A percentile compares a stretch with the other conserved stretches of the same genome.
Conservation (phyloP, 139 green algal species). For the Coelastrella sp. region DNA sequence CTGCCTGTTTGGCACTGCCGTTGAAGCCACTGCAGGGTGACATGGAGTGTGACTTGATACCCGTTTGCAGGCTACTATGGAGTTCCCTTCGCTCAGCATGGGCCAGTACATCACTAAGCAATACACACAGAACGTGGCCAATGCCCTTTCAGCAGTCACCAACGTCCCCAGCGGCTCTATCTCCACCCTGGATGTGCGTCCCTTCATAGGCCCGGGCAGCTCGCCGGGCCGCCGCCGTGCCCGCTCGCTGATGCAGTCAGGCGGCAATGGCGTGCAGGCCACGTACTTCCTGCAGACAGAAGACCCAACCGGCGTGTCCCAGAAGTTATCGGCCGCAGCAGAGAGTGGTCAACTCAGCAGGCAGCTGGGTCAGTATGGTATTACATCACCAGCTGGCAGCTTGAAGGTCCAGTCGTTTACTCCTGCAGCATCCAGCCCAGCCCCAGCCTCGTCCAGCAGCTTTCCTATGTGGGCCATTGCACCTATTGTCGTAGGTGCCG, state of each 20-base stretch:
- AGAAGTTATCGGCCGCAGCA: conserved; percentile 1
- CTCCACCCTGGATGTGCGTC: conserved; percentile 25
- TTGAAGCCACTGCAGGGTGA: too few relatives aligned
- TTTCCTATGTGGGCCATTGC: conserved; percentile 37
- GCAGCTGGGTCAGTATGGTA: conserved; percentile 25
- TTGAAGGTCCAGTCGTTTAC: conserved; percentile 27
- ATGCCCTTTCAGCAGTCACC: conserved; percentile 33
- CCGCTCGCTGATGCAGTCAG: neutral
- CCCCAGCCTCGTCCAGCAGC: neutral
- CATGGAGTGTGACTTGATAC: too few relatives aligned
- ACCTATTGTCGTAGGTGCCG: conserved; percentile 16
- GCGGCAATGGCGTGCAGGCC: conserved; percentile 37
- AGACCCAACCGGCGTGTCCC: neutral
- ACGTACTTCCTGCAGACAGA: conserved; percentile 35
- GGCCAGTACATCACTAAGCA: conserved; percentile 36
- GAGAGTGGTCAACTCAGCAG: neutral
- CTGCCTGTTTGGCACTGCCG: too few relatives aligned
- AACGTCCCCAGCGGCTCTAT: conserved; percentile 36
- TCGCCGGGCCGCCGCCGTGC: neutral
- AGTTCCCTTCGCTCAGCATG: conserved; percentile 37
- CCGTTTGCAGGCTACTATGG: conserved; percentile 17
- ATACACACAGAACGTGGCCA: conserved; percentile 51
- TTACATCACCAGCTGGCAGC: neutral
- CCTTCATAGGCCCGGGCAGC: neutral
- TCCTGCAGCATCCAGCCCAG: neutral